phyloP scores from a whole-genome alignment of 2,329 filamentous ascomycete genomes.

The Scortechinia acanthostroma region DNA sequence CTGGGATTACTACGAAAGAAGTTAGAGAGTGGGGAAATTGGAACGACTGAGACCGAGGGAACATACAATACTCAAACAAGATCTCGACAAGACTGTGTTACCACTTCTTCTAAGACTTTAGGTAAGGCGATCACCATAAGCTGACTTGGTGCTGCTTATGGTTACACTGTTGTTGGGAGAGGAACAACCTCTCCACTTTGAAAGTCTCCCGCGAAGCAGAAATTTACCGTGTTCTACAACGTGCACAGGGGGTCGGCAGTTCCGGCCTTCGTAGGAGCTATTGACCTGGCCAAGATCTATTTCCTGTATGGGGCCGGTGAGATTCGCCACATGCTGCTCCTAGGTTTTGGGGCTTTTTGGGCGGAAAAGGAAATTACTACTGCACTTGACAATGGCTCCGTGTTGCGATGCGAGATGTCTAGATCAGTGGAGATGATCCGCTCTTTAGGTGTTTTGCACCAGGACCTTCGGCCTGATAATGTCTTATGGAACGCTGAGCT shows the following conservation, averaged over 20 bases:
- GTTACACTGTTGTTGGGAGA: constrained; percentile 16
- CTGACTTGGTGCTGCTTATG: constrained; percentile 6
- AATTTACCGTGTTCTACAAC: constrained; percentile 12
- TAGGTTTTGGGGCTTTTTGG: constrained; percentile 9
- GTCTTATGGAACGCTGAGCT: constrained; percentile 1
- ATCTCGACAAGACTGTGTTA: neutral
- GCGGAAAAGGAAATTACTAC: too few species aligned
- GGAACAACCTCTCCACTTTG: constrained; percentile 14
- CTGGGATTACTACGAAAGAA: too few species aligned
- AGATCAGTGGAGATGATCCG: neutral
- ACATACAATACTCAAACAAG: neutral
- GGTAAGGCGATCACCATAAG: constrained; percentile 3
- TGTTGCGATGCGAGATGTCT: neutral
- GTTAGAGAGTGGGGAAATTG: neutral
- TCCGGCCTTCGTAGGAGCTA: constrained; percentile 15
- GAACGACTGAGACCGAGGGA: too few species aligned
- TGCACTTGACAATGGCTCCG: neutral
- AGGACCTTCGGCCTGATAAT: neutral
- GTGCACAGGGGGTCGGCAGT: constrained; percentile 14
- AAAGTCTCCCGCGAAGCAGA: constrained; percentile 13
- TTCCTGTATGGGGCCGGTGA: constrained; percentile 15
- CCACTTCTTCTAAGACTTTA: too few species aligned
- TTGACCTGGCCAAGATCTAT: constrained; percentile 13
- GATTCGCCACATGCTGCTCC: constrained; percentile 18
- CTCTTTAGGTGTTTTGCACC: neutral